These are phyloP conservation scores for Drosera capensis DNA, from an alignment of 148 eudicot species.

Conservation along the genomic window DNA sequence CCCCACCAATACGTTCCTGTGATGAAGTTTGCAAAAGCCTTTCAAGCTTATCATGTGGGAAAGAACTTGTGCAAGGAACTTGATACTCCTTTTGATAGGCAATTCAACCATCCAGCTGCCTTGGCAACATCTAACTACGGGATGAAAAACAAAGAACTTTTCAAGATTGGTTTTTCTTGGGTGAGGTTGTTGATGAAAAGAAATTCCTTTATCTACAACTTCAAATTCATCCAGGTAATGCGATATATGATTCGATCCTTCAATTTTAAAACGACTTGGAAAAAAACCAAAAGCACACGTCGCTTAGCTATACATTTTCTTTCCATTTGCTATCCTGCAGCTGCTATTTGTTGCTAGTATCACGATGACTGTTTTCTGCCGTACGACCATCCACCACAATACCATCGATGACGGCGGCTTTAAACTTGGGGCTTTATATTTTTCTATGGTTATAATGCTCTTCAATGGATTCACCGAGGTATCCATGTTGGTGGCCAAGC, in stretches of 20 bases:
- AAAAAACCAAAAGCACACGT: too few species aligned
- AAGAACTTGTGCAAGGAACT: conserved; percentile 25
- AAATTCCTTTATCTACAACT: conserved; percentile 47
- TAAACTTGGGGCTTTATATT: background rate
- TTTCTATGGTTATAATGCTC: background rate
- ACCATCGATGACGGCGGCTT: background rate
- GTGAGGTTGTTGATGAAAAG: conserved; percentile 57
- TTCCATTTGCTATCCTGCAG: background rate
- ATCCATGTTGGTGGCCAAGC: conserved; percentile 41
- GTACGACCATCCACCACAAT: background rate
- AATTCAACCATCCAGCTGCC: conserved; percentile 60
- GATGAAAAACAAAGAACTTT: conserved; percentile 21
- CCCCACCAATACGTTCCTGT: conserved; percentile 44
- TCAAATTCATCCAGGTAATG: conserved; percentile 34
- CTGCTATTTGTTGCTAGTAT: background rate
- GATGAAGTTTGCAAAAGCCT: conserved; percentile 42
- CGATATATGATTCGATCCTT: background rate
- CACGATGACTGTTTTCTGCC: background rate
- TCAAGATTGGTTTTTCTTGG: conserved; percentile 38
- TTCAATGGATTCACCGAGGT: background rate
- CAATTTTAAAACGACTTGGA: too few species aligned
- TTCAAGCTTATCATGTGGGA: conserved; percentile 53
- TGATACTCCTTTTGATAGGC: conserved; percentile 35
- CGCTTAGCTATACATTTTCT: background rate
- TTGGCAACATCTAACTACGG: conserved; percentile 42